A percentile compares a stretch with the other conserved stretches of the same genome.
These are phyloP conservation scores for Bolboschoenus planiculmis DNA, from an alignment of 176 grass and related monocot genomes.

Conservation along the genomic window DNA sequence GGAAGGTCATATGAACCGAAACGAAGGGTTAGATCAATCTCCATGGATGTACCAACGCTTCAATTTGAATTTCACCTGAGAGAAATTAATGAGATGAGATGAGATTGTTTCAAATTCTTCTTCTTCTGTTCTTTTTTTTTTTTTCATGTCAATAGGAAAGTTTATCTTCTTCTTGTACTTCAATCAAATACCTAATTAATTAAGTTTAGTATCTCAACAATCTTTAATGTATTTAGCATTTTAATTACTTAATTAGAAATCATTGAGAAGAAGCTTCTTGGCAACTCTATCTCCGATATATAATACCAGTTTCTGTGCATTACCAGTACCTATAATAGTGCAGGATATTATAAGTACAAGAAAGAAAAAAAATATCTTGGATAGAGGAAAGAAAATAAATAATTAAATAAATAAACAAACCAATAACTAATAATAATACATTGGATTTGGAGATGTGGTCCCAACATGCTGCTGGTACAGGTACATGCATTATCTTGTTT, in stretches of 20 bases:
- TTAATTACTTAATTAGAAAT: not conserved
- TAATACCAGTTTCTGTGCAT: not conserved
- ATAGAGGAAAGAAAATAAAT: not conserved
- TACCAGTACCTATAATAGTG: not conserved
- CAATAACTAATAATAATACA: not conserved
- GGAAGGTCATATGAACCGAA: constrained; percentile 10
- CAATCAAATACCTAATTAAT: constrained; percentile 21
- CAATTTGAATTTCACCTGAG: constrained; percentile 28
- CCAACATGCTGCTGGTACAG: constrained; percentile 8
- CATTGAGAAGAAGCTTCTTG: constrained; percentile 1
- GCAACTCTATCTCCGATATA: not conserved
- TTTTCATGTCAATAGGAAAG: constrained; percentile 13
- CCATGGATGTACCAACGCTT: constrained; percentile 27
- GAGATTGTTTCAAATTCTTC: constrained; percentile 7
- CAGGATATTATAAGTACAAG: not conserved
- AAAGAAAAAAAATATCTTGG: not conserved
- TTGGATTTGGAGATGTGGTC: not conserved
- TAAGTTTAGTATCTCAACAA: not conserved
- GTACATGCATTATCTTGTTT: not conserved
- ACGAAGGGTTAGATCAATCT: constrained; percentile 12
- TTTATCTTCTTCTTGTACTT: constrained; percentile 14
- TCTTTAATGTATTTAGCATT: not conserved
- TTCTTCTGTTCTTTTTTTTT: not conserved
- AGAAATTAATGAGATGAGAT: constrained; percentile 10
- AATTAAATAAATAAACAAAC: not conserved